A percentile compares a stretch with the other conserved stretches of the same genome.
Evolutionary conservation across 2,329 filamentous ascomycete genomes (phyloP).

Genomic region (Aspergillus sp.): DNA sequence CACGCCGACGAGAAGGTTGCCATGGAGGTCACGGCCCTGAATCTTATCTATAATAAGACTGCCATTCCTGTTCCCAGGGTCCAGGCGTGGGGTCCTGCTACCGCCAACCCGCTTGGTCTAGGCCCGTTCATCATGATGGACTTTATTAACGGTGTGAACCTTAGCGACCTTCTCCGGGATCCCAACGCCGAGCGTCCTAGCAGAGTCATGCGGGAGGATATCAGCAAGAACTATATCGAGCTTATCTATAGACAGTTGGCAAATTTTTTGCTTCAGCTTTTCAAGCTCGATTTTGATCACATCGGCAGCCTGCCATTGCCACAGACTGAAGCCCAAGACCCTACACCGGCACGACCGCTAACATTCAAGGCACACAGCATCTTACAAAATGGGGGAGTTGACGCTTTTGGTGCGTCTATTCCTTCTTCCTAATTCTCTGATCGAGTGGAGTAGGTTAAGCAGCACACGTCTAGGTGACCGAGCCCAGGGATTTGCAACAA

Average conservation of each 20-base stretch:
- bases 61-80: slow-evolving; percentile 29
- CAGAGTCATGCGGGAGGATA: slow-evolving; percentile 40
- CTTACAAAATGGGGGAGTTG: slow-evolving; percentile 31
- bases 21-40: slow-evolving; percentile 30
- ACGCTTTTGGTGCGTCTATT: slow-evolving; percentile 26
- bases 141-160: slow-evolving; percentile 27
- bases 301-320: slow-evolving; percentile 29
- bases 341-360: slow-evolving; percentile 25
- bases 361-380: slow-evolving; percentile 37
- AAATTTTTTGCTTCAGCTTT: slow-evolving; percentile 30
- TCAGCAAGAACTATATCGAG: slow-evolving; percentile 27
- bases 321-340: slow-evolving; percentile 12
- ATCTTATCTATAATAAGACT: slow-evolving; percentile 25
- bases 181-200: slow-evolving; percentile 41
- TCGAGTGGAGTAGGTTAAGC: slow-evolving; percentile 11
- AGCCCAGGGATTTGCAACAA: slow-evolving; percentile 28
- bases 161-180: slow-evolving; percentile 24
- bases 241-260: slow-evolving; percentile 28
- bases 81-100: slow-evolving; percentile 27
- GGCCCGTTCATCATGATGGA: slow-evolving; percentile 35
- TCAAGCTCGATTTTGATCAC: slow-evolving; percentile 29
- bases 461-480: slow-evolving; percentile 23
- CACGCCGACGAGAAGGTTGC: slow-evolving; percentile 32
- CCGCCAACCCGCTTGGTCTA: slow-evolving; percentile 26
- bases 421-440: slow-evolving; percentile 5